These are phyloP conservation scores for Eruca vesicaria DNA, from an alignment of 441 rosid genomes.

Conservation along the genomic window DNA sequence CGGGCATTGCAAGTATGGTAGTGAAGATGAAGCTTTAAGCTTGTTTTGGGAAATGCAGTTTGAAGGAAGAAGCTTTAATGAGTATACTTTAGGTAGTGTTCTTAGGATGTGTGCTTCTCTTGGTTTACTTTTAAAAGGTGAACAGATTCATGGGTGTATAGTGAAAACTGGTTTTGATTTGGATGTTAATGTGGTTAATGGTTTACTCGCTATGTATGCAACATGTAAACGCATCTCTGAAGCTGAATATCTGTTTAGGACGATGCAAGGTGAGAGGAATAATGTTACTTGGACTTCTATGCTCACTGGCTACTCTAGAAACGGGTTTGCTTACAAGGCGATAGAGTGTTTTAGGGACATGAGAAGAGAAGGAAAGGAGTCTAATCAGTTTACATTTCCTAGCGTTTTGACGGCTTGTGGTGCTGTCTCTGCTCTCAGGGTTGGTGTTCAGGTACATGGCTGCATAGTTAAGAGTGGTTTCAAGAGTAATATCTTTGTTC, in stretches of 20 bases:
- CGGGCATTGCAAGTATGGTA: slow-evolving; percentile 58
- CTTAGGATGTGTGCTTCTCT: slow-evolving; percentile 56
- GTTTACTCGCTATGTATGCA: slow-evolving; percentile 82
- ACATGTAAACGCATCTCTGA: slow-evolving; percentile 60
- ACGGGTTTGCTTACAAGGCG: slow-evolving; percentile 58
- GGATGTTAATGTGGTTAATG: slow-evolving; percentile 62
- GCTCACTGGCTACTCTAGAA: slow-evolving; percentile 71
- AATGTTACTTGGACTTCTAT: slow-evolving; percentile 86
- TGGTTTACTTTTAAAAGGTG: slow-evolving; percentile 53
- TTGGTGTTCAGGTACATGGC: slow-evolving; percentile 77
- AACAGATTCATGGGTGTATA: slow-evolving; percentile 68
- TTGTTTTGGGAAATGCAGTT: slow-evolving; percentile 70
- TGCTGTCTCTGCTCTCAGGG: slow-evolving; percentile 45
- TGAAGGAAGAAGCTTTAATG: slow-evolving; percentile 55
- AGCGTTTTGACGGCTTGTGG: slow-evolving; percentile 73
- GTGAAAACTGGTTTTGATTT: slow-evolving; percentile 51
- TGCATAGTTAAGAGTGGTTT: slow-evolving; percentile 69
- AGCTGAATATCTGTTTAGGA: slow-evolving; percentile 66
- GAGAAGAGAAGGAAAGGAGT: slow-evolving; percentile 51
- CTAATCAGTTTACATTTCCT: slow-evolving; percentile 83
- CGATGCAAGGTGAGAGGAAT: slow-evolving; percentile 43
- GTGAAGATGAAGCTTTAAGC: slow-evolving; percentile 53
- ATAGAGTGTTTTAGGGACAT: slow-evolving; percentile 59
- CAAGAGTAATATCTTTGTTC: slow-evolving; percentile 61
- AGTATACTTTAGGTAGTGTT: slow-evolving; percentile 69